Base-by-base conservation (phyloP, 1,284 basidiomycete genomes). In the Cutaneotrichosporon sp. region DNA sequence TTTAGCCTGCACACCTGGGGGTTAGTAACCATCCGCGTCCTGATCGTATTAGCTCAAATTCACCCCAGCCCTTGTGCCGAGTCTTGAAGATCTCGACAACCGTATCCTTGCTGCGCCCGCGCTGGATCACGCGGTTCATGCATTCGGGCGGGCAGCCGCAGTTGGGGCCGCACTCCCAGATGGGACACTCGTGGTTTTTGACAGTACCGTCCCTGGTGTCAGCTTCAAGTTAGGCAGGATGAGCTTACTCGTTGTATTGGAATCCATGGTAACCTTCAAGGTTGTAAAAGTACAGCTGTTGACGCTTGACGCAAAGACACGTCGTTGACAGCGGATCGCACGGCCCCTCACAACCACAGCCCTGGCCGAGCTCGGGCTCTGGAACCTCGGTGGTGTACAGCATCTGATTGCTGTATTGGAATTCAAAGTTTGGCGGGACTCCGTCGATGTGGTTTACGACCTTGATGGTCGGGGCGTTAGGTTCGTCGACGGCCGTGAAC, bases 141-240 rank as follows among this genome's bases (percentile, higher is more conserved):
- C 93, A 97, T 51, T 88, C 86, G 1, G 89, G 87, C 4, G 87
- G 86, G 78, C 93, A 97, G 0, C 85, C 83, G 76, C 93, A 97
- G 16, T 87, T 81, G 51, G 86, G 86, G 72, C 93, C 92, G 76
- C 93, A 97, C 77, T 96, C 93, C 72, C 90, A 91, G 40, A 95
- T 88, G 0, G 91, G 88, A 60, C 85, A 85, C 8, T 84, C 83
- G 13, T 79, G 72, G 9, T 79, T 72, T 69, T 84, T 86, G 40
- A 91, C 72, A 30, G 34, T 55, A 10, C 56, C 52, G 55, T 52
- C 56, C 82, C 21, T 72, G 73, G 31, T 9, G 36, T 13, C 30
- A 26, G 50, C 26, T 40, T 8, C 7, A 30, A 8, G 5, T 21
- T 31, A 32, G 34, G 57, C 30, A 47, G 30, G 30, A 13, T 9